A percentile compares a stretch with the other conserved stretches of the same genome.
phyloP scores from a whole-genome alignment of 345 rosid genomes.

The Linum trigynum region DNA sequence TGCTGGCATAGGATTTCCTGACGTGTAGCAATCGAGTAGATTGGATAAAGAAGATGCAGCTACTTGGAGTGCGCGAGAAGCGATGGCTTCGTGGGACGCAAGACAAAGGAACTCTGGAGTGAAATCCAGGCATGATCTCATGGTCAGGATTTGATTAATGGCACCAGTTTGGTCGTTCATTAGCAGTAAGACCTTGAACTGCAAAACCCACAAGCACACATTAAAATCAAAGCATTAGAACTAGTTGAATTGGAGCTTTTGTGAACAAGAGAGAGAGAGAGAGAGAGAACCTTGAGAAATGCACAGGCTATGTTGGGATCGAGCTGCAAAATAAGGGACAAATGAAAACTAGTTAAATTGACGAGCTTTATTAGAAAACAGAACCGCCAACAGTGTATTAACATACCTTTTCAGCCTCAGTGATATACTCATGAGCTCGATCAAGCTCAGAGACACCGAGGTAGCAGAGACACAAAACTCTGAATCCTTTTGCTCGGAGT shows the following conservation, averaged over 20 bases:
- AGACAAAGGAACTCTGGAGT: constrained; percentile 75
- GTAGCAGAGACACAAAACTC: constrained; percentile 87
- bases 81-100: constrained; percentile 93
- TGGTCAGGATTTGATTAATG: constrained; percentile 61
- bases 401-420: constrained; percentile 81
- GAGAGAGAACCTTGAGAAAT: constrained; percentile 74
- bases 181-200: constrained; percentile 81
- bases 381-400: constrained; percentile 7
- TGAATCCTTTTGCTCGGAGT: constrained; percentile 83
- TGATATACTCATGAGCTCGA: constrained; percentile 78
- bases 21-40: constrained; percentile 49
- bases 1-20: constrained; percentile 57
- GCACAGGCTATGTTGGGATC: constrained; percentile 71
- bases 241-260: not conserved
- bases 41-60: constrained; percentile 72
- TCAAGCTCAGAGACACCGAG: constrained; percentile 73
- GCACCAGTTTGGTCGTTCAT: constrained; percentile 47
- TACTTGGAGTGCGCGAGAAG: constrained; percentile 64
- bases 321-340: constrained; percentile 48
- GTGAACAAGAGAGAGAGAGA: constrained; percentile 14
- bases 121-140: constrained; percentile 69
- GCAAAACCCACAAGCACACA: constrained; percentile 26
- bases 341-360: constrained; percentile 7
- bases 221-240: not conserved
- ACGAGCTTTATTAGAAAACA: not conserved